Base-by-base conservation (phyloP, 805 yeast species). In the Pichia ethanolica region DNA sequence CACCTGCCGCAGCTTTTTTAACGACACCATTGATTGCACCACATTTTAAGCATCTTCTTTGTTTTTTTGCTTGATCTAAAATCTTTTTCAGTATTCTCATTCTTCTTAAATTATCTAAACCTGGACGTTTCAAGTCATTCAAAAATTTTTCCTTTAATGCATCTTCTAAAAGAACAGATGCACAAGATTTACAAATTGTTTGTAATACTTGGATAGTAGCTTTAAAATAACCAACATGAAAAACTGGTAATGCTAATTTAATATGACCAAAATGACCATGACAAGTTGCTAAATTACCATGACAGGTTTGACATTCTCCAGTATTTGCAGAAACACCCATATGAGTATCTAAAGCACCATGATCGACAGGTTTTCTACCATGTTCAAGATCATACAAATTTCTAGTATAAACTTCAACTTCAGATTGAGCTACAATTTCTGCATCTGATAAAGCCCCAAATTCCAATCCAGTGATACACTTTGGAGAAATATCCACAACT, bases 191-290 rank as follows among this genome's bases (percentile, higher is more conserved):
- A 73, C 99, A 93, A 53, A 93, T 82, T 47, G 87, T 80, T 66
- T 93, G 99, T 48, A 93, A 69, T 39, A 93, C 89, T 61, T 82
- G 85, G 56, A 93, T 86, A 26, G 89, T 86, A 40, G 90, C 83
- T 65, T 91, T 91, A 75, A 93, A 93, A 66, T 90, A 93, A 20
- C 99, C 99, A 43, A 93, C 93, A 63, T 93, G 99, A 71, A 91
- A 93, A 12, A 90, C 98, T 1, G 99, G 99, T 42, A 93, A 72
- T 0, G 98, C 96, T 46, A 93, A 75, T 60, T 88, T 80, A 55
- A 93, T 79, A 62, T 95, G 97, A 39, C 99, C 99, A 66, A 93
- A 93, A 70, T 93, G 99, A 51, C 99, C 99, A 69, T 91, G 97
- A 66, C 99, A 93, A 1, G 96, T 79, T 0, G 96, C 96, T 55